A percentile compares a stretch with the other conserved stretches of the same genome.
Evolutionary conservation across 2,329 filamentous ascomycete species (phyloP).

Genomic region (Magnaporthiopsis incrustans): DNA sequence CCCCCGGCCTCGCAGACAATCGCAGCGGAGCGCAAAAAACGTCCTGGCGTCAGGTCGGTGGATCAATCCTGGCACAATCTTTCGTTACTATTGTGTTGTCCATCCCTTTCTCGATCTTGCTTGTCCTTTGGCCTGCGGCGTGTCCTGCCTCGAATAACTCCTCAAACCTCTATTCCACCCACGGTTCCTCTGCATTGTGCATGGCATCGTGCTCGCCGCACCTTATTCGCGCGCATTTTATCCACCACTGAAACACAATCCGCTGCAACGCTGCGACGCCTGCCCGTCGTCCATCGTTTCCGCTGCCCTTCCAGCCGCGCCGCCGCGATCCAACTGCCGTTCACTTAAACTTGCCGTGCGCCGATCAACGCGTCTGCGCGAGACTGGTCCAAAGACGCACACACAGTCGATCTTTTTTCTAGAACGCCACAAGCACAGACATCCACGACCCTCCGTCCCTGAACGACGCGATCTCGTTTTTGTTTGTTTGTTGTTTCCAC

Average conservation of each 20-base stretch:
- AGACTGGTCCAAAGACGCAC: not conserved
- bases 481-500: no score
- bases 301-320: not conserved
- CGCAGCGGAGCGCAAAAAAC: not conserved
- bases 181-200: not conserved
- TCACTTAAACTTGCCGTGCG: not conserved
- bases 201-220: not conserved
- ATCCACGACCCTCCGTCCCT: not conserved
- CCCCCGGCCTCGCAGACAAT: no score
- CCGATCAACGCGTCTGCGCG: not conserved
- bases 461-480: not conserved
- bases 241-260: not conserved
- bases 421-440: not conserved
- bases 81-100: not conserved
- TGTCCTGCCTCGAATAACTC: not conserved
- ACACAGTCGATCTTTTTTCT: not conserved
- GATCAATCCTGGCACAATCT: not conserved
- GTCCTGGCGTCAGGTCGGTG: not conserved
- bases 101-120: not conserved
- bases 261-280: not conserved
- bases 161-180: not conserved
- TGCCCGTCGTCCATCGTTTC: not conserved
- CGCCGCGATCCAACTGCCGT: not conserved
- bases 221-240: not conserved
- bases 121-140: not conserved